phyloP scores from a whole-genome alignment of 1,139 yeast species.

The Geotrichum fermentans region DNA sequence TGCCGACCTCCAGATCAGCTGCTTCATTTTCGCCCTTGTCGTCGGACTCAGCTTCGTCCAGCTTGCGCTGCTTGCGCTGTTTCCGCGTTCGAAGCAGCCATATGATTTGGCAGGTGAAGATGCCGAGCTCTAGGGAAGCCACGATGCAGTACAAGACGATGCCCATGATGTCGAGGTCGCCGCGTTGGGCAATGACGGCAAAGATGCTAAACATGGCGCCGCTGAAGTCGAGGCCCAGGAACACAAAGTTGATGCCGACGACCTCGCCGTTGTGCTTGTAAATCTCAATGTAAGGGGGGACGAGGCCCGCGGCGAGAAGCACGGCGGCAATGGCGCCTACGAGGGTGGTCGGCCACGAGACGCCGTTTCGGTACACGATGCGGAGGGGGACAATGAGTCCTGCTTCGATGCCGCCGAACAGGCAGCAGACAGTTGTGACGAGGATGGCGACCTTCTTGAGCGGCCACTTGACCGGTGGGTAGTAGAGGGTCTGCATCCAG shows the following conservation, averaged over 20 bases:
- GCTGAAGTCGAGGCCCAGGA: constrained; percentile 64
- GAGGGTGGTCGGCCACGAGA: constrained; percentile 70
- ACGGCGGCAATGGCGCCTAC: constrained; percentile 78
- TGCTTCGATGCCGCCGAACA: constrained; percentile 57
- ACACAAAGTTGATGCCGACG: constrained; percentile 81
- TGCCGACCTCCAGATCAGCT: constrained; percentile 3
- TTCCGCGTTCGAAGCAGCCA: constrained; percentile 60
- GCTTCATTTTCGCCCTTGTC: no score
- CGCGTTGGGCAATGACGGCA: constrained; percentile 41
- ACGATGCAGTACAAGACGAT: constrained; percentile 68
- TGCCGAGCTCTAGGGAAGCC: constrained; percentile 70
- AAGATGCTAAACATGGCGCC: constrained; percentile 79
- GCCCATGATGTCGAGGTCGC: constrained; percentile 65
- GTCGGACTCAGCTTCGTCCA: no score
- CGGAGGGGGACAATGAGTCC: constrained; percentile 72
- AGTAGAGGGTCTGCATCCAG: constrained; percentile 70
- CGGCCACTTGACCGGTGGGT: constrained; percentile 54
- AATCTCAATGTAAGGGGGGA: constrained; percentile 87
- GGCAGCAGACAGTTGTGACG: constrained; percentile 34
- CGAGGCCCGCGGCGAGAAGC: constrained; percentile 65
- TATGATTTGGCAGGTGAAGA: constrained; percentile 59
- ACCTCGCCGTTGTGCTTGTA: constrained; percentile 77
- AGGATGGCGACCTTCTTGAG: constrained; percentile 24
- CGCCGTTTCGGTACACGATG: constrained; percentile 51
- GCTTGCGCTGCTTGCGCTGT: constrained; percentile 21